Base-by-base conservation (phyloP, 441 rosid genomes). In the Arabidopsis hybrid region DNA sequence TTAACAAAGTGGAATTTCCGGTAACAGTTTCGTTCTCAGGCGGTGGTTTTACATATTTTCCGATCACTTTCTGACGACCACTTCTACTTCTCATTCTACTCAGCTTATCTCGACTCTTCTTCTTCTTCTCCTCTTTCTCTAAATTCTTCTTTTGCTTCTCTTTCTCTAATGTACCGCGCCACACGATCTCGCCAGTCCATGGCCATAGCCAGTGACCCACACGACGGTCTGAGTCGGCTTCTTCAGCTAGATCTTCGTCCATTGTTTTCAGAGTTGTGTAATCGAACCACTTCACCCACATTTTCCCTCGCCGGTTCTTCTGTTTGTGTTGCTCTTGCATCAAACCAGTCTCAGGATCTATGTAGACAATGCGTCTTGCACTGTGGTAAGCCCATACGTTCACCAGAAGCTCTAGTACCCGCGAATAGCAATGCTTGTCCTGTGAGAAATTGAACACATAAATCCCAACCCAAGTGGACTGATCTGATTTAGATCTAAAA, bases 311-410 rank as follows among this genome's bases (percentile, higher is more conserved):
- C 69, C 98, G 73, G 71, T 75, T 75, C 71, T 71, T 85, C 57
- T 91, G 75, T 38, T 76, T 81, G 85, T 93, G 99, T 53, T 91
- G 90, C 78, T 90, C 98, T 65, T 88, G 85, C 95, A 90, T 89
- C 58, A 68, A 13, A 56, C 99, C 97, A 1, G 83, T 93, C 69
- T 75, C 83, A 0, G 93, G 93, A 76, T 90, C 82, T 82, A 95
- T 77, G 69, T 89, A 95, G 8, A 95, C 87, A 74, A 95, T 90
- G 50, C 85, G 84, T 61, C 97, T 83, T 4, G 88, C 91, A 43
- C 98, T 91, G 82, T 93, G 99, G 85, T 90, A 95, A 5, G 97
- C 97, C 98, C 99, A 93, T 47, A 95, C 94, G 66, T 93, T 95
- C 64, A 95, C 81, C 36, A 95, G 90, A 32, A 93, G 88, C 86